Conservation (phyloP, 768 basidiomycete genomes). For the Neoboletus subvelutipes region DNA sequence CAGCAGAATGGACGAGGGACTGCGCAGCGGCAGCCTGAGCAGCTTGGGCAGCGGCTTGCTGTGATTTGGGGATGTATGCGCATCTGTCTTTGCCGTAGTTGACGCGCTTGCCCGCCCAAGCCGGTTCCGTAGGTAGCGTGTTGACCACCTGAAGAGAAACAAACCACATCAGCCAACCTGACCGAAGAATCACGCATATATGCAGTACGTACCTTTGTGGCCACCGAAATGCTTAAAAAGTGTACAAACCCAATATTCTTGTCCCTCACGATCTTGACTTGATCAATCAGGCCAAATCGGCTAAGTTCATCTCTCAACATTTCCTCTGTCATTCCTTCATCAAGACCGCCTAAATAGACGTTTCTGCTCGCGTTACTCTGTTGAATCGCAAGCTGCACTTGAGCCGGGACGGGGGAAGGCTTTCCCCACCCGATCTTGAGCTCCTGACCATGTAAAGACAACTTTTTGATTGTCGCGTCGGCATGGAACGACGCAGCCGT, state of each 20-base stretch:
- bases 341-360: conserved; percentile 93
- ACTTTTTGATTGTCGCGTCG: conserved; percentile 92
- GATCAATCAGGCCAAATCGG: conserved; percentile 94
- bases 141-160: conserved; percentile 73
- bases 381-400: conserved; percentile 83
- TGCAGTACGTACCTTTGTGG: conserved; percentile 74
- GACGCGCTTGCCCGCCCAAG: conserved; percentile 94
- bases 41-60: conserved; percentile 83
- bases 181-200: not conserved
- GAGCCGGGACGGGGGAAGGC: conserved; percentile 81
- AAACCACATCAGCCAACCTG: conserved; percentile 2
- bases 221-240: conserved; percentile 92
- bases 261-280: conserved; percentile 98
- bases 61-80: conserved; percentile 95
- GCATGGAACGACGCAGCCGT: conserved; percentile 97
- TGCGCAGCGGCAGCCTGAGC: conserved; percentile 87
- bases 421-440: conserved; percentile 99
- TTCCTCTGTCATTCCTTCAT: conserved; percentile 89
- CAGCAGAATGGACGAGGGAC: conserved; percentile 54
- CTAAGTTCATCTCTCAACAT: conserved; percentile 88
- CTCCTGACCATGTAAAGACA: conserved; percentile 91
- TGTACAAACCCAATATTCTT: conserved; percentile 99
- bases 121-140: conserved; percentile 86
- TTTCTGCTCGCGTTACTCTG: conserved; percentile 94
- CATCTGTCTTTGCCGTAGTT: conserved; percentile 99